Base-by-base conservation (phyloP, 2,329 filamentous ascomycete species). In the Colletotrichum aenigma region DNA sequence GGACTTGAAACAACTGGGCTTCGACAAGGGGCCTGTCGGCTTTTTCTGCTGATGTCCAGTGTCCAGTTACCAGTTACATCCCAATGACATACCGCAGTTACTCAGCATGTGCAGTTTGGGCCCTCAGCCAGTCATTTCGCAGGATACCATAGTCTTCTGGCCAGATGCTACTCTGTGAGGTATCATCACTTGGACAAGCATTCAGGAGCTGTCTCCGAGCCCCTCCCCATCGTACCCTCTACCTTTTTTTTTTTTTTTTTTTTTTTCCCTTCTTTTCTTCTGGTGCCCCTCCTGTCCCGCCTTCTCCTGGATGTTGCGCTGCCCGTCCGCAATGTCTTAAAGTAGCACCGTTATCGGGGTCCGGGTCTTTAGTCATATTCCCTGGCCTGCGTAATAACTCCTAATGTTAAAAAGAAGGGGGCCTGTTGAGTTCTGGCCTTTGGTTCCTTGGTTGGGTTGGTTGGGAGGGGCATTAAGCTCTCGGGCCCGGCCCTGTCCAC, bases 1-100 rank as follows among this genome's bases (percentile, higher is more conserved):
- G 28, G 74, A 76, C 71, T 66, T 76, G 74, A 76, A 75, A 76
- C 74, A 76, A 75, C 36, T 75, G 60, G 65, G 60, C 67, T 30
- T 70, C 60, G 66, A 66, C 71, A 61, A 66, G 71, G 74, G 71
- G 34, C 28, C 30, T 66, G 64, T 24, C 43, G 43, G 52, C 16
- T 52, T 34, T 62, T 62, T 62, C 36, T 70, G 67, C 67, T 70
- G 55, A 62, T 48, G 67, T 71, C 38, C 38, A 24, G 21, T 36
- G 24, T 64, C 61, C 61, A 64, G 61, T 64, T 43, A 43, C 61
- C 24, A 21, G n/a, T 64, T 15, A 30, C 26, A 34, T 26, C 10
- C 18, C 18, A 32, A 61, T 30, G 16, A 28, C 55, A 58, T 58
- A 26, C 55, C 55, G 55, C 26, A 58, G 55, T 58, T 26, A 28